These are phyloP conservation scores for Elsinoe arachidis DNA, from an alignment of 2,329 filamentous ascomycete genomes.

Conservation along the genomic window DNA sequence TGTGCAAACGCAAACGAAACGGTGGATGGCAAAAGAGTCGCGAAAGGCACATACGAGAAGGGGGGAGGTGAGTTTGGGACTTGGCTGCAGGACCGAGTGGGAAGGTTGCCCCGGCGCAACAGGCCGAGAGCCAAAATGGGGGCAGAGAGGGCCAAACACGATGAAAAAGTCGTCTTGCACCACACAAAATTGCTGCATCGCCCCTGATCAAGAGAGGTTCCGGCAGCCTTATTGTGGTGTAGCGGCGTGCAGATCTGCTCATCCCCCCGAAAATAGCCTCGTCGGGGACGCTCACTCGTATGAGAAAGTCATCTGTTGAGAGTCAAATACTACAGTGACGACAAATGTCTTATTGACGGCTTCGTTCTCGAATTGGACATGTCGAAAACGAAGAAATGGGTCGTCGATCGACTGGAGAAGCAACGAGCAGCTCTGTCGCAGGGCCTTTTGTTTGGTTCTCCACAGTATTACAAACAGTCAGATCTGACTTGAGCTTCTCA, in stretches of 20 bases:
- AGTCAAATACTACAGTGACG: constrained; percentile 1
- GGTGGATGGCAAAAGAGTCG: not conserved
- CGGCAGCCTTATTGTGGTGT: not conserved
- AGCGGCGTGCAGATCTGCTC: constrained; percentile 6
- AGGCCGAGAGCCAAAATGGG: constrained; percentile 1
- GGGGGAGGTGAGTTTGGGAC: not conserved
- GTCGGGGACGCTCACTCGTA: not conserved
- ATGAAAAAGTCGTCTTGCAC: not conserved
- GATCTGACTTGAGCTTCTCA: not conserved
- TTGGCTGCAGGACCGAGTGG: not conserved
- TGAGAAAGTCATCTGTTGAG: not conserved
- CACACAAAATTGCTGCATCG: constrained; percentile 1
- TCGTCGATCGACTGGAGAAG: not conserved
- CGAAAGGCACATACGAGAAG: not conserved
- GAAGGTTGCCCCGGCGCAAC: not conserved
- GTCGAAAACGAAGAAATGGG: not conserved
- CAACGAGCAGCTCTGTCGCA: not conserved
- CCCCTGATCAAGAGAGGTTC: not conserved
- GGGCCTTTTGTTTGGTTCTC: not conserved
- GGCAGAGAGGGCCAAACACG: not conserved
- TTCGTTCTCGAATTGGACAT: not conserved
- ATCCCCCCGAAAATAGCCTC: constrained; percentile 5
- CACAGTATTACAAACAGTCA: not conserved
- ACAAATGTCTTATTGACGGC: constrained; percentile 4
- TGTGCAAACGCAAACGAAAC: constrained; percentile 4